Conservation (phyloP, 441 rosid species). For the Aquilaria agallochum region DNA sequence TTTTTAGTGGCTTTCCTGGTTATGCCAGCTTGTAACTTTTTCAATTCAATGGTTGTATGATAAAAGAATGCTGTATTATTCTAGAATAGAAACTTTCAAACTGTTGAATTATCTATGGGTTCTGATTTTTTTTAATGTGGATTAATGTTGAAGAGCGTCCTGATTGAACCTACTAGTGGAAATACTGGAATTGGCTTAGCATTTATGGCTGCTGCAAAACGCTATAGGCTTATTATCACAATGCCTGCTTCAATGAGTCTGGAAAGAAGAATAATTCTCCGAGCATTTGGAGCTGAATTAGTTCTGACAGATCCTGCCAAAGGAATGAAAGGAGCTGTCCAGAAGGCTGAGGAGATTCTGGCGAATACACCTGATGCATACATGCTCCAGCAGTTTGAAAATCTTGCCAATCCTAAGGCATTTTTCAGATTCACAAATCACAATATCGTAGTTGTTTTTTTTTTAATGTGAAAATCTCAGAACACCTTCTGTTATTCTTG, state of each 20-base stretch:
- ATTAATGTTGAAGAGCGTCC: slow-evolving; percentile 33
- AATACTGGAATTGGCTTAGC: slow-evolving; percentile 70
- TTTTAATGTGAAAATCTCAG: slow-evolving; percentile 5
- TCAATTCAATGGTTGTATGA: too few species aligned
- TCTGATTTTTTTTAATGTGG: too few species aligned
- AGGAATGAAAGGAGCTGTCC: slow-evolving; percentile 52
- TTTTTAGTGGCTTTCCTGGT: too few species aligned
- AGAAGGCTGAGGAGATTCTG: slow-evolving; percentile 51
- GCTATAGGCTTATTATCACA: slow-evolving; percentile 50
- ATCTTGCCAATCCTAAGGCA: slow-evolving; percentile 72
- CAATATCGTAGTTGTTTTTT: too few species aligned
- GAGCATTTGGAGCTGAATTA: slow-evolving; percentile 64
- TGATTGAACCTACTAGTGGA: slow-evolving; percentile 56
- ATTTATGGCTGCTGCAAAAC: slow-evolving; percentile 62
- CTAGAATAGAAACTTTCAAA: too few species aligned
- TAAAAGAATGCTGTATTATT: too few species aligned
- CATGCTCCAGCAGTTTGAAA: slow-evolving; percentile 49
- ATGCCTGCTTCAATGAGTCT: slow-evolving; percentile 70
- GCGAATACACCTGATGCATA: slow-evolving; percentile 49
- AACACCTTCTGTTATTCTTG: not conserved
- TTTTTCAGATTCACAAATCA: not conserved
- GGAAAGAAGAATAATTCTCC: slow-evolving; percentile 61
- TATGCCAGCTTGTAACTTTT: too few species aligned
- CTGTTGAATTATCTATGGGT: too few species aligned
- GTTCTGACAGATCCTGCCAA: slow-evolving; percentile 54